Conservation (phyloP, 1,284 basidiomycete genomes). For the Wolfiporia cocos region DNA sequence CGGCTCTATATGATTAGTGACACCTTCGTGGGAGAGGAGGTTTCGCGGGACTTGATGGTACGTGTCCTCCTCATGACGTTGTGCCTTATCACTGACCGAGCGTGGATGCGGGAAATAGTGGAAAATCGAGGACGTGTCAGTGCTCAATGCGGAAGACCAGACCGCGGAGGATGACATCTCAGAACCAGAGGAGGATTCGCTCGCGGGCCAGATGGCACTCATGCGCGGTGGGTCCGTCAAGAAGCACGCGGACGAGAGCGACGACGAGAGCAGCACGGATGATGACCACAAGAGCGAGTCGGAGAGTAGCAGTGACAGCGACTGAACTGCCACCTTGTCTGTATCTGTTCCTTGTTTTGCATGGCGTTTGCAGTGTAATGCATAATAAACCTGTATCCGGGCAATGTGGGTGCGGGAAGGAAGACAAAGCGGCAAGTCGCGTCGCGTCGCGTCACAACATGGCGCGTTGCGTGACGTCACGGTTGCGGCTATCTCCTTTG, state of each 20-base stretch:
- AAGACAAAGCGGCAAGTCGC: too few species aligned
- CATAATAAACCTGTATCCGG: too few species aligned
- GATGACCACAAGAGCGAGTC: slow-evolving; percentile 43
- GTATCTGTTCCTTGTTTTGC: too few species aligned
- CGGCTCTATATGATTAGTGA: slow-evolving; percentile 84
- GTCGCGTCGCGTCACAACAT: too few species aligned
- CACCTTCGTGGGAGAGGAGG: slow-evolving; percentile 84
- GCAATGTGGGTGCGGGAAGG: too few species aligned
- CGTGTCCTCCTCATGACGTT: too few species aligned
- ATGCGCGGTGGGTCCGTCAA: slow-evolving; percentile 93
- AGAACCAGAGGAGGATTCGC: slow-evolving; percentile 90
- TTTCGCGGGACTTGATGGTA: slow-evolving; percentile 67
- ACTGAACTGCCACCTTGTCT: slow-evolving; percentile 1
- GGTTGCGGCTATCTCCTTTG: too few species aligned
- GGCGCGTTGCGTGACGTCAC: too few species aligned
- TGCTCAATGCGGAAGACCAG: slow-evolving; percentile 52
- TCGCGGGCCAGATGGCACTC: slow-evolving; percentile 97
- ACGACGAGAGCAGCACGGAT: slow-evolving; percentile 41
- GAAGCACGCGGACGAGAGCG: slow-evolving; percentile 37
- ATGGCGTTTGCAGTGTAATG: too few species aligned
- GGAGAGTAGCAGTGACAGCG: slow-evolving; percentile 26
- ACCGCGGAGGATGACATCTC: slow-evolving; percentile 87
- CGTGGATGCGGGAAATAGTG: slow-evolving; percentile 44
- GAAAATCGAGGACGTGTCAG: slow-evolving; percentile 72
- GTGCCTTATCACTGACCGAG: neutral